These are phyloP conservation scores for Venturia nashicola DNA, from an alignment of 2,329 filamentous ascomycete species.

Conservation along the genomic window DNA sequence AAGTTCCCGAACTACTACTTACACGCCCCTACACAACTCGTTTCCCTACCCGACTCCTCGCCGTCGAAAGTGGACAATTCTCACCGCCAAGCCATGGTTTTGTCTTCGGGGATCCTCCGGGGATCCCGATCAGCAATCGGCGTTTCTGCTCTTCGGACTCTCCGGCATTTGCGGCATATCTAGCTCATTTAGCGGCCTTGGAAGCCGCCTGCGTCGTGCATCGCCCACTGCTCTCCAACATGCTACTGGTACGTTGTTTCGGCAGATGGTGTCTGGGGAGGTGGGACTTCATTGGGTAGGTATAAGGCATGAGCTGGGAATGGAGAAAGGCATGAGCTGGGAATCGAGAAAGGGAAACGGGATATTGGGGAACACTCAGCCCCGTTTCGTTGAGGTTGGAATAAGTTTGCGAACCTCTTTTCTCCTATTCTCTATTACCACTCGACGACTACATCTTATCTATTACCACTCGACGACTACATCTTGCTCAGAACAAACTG, in stretches of 20 bases:
- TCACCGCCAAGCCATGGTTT: too few species aligned
- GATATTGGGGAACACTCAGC: not conserved
- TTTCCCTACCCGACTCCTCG: too few species aligned
- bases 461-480: not conserved
- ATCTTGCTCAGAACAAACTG: not conserved
- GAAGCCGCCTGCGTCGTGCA: too few species aligned
- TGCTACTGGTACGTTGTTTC: too few species aligned
- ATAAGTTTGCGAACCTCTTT: too few species aligned
- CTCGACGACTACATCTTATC: not conserved
- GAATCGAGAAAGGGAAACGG: not conserved
- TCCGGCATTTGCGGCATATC: not conserved
- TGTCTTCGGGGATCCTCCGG: too few species aligned
- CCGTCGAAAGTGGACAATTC: not conserved
- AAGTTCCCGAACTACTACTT: too few species aligned
- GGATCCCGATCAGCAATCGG: not conserved
- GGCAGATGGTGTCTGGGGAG: not conserved
- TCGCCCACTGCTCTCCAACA: too few species aligned
- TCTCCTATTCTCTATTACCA: too few species aligned
- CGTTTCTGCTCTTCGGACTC: not conserved
- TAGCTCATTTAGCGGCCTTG: not conserved
- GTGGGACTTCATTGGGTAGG: not conserved
- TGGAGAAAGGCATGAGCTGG: not conserved
- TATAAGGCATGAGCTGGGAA: not conserved
- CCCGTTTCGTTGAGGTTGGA: too few species aligned
- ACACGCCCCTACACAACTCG: too few species aligned